These are phyloP conservation scores for Xanthoconium purpureum DNA, from an alignment of 768 basidiomycete genomes.

Conservation along the genomic window DNA sequence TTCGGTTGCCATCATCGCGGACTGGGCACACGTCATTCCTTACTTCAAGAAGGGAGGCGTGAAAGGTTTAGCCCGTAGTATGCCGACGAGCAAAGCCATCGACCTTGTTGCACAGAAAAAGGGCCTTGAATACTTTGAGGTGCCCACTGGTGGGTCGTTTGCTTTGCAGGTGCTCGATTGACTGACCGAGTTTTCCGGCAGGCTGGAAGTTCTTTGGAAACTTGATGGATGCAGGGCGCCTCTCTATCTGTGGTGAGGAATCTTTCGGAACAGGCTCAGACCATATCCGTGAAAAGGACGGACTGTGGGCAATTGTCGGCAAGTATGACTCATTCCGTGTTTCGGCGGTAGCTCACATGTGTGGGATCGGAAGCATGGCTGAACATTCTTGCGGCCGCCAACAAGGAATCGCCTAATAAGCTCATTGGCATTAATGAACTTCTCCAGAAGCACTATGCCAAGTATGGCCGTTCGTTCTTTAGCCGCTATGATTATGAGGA, in stretches of 20 bases:
- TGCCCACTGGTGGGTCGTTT: constrained; percentile 76
- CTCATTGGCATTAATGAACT: constrained; percentile 90
- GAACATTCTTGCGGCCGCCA: constrained; percentile 91
- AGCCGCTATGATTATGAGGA: constrained; percentile 99
- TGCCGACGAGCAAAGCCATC: constrained; percentile 97
- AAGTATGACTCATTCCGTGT: constrained; percentile 29
- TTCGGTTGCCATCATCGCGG: constrained; percentile 97
- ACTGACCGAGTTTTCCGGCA: constrained; percentile 28
- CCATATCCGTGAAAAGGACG: constrained; percentile 99
- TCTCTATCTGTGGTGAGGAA: constrained; percentile 99
- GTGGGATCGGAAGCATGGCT: constrained; percentile 72
- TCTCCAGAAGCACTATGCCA: constrained; percentile 80
- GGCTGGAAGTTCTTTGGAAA: constrained; percentile 99
- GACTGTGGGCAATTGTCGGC: constrained; percentile 96
- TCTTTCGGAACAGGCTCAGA: constrained; percentile 99
- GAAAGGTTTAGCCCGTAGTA: constrained; percentile 93
- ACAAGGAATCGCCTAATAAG: constrained; percentile 69
- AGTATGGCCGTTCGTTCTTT: constrained; percentile 97
- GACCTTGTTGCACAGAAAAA: constrained; percentile 95
- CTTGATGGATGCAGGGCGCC: constrained; percentile 96
- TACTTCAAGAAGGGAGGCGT: constrained; percentile 88
- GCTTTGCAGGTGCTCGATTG: not conserved
- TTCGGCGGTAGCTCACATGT: constrained; percentile 4
- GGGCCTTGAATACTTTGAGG: constrained; percentile 90
- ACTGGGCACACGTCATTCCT: constrained; percentile 90